Evolutionary conservation across 176 grass and related monocot genomes (phyloP).

Genomic region (Hordeum vulgare): DNA sequence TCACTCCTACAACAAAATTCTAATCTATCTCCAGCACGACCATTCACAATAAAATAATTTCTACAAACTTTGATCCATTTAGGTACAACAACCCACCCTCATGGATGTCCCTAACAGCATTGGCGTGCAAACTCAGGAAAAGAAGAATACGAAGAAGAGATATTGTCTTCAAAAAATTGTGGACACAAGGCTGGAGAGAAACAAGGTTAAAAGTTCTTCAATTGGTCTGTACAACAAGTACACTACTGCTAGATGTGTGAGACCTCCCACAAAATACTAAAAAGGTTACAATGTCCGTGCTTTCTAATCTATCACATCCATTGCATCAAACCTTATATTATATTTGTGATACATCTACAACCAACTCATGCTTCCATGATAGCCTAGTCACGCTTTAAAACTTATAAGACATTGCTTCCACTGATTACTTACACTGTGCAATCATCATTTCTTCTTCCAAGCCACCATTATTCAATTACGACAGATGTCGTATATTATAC

Average conservation of each 20-base stretch:
- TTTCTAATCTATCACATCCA: too few species aligned
- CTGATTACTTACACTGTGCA: too few species aligned
- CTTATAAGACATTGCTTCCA: too few species aligned
- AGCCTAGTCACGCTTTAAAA: too few species aligned
- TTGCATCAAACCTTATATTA: too few species aligned
- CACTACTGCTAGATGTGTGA: not conserved
- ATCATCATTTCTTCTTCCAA: not conserved
- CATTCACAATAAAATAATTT: too few species aligned
- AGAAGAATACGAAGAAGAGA: not conserved
- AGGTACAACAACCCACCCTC: too few species aligned
- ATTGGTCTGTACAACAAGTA: not conserved
- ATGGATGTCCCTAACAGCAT: not conserved
- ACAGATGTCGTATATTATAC: not conserved
- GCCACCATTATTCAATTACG: not conserved
- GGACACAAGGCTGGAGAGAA: not conserved
- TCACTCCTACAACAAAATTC: too few species aligned
- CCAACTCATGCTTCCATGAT: too few species aligned
- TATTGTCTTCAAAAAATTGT: not conserved
- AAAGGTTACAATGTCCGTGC: not conserved
- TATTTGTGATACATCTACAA: too few species aligned
- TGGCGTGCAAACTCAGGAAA: not conserved
- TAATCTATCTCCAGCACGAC: too few species aligned
- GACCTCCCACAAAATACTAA: rapidly evolving
- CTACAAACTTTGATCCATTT: too few species aligned
- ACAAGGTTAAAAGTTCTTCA: not conserved